These are phyloP conservation scores for Isoetes engelmannii DNA, from an alignment of 83 land plant species.

Conservation along the genomic window DNA sequence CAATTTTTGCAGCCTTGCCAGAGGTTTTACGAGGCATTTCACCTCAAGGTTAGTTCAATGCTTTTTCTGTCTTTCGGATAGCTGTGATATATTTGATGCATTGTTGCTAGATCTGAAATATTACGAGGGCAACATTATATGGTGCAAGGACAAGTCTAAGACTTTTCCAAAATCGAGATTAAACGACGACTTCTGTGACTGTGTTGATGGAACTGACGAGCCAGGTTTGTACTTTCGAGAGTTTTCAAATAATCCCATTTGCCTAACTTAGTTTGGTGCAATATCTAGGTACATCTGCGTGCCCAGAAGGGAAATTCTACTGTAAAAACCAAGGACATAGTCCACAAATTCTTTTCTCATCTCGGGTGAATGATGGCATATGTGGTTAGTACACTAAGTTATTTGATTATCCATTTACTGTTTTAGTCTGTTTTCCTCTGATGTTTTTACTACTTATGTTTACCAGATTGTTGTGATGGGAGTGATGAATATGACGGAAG, in stretches of 20 bases:
- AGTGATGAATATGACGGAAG: constrained; percentile 77
- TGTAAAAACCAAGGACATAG: constrained; percentile 61
- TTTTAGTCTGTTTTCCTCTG: too few relatives aligned
- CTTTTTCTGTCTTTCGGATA: background rate
- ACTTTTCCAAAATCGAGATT: constrained; percentile 53
- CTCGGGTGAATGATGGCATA: constrained; percentile 90
- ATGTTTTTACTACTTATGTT: constrained; percentile 6
- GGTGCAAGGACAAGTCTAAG: constrained; percentile 71
- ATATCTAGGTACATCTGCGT: constrained; percentile 76
- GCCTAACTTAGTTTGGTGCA: background rate
- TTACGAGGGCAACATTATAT: constrained; percentile 33
- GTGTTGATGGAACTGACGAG: constrained; percentile 87
- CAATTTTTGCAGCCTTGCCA: background rate
- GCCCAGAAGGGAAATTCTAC: constrained; percentile 74
- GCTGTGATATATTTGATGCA: background rate
- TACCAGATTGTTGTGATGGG: constrained; percentile 85
- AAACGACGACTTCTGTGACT: constrained; percentile 85
- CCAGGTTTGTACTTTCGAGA: constrained; percentile 42
- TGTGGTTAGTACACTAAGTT: constrained; percentile 56
- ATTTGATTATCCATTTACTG: too few relatives aligned
- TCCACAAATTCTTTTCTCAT: constrained; percentile 57
- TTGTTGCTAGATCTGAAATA: constrained; percentile 50
- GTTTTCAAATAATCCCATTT: background rate
- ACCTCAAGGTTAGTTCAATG: background rate
- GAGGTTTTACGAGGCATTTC: background rate